phyloP scores from a whole-genome alignment of 768 basidiomycete genomes.

The Pseudohyphozyma bogoriensis region DNA sequence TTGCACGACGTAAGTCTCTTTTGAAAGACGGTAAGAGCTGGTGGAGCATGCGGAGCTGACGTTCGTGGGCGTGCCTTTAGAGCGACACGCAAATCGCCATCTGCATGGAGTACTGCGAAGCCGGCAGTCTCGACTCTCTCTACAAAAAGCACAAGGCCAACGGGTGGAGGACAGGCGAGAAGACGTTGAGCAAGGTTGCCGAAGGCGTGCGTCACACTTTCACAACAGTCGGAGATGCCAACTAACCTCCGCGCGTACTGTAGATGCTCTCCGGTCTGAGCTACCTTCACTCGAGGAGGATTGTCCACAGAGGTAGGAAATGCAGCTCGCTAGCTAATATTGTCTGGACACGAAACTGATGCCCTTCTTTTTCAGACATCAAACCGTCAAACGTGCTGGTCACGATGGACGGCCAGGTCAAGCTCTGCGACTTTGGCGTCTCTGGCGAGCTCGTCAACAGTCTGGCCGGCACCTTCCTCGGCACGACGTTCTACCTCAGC shows the following conservation, averaged over 20 bases:
- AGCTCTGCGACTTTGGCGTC: constrained; percentile 46
- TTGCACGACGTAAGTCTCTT: constrained; percentile 41
- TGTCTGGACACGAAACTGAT: neutral
- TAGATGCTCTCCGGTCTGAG: constrained; percentile 83
- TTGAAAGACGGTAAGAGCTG: constrained; percentile 47
- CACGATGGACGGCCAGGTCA: constrained; percentile 42
- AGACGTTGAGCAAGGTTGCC: constrained; percentile 79
- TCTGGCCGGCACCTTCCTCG: constrained; percentile 44
- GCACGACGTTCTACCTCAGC: constrained; percentile 48
- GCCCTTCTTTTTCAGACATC: constrained; percentile 37
- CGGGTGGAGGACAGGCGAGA: constrained; percentile 70
- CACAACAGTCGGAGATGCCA: neutral
- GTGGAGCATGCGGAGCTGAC: neutral
- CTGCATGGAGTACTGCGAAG: constrained; percentile 82
- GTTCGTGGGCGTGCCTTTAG: neutral
- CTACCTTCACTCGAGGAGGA: constrained; percentile 80
- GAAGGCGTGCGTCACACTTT: constrained; percentile 58
- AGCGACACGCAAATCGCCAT: constrained; percentile 78
- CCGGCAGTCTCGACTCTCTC: constrained; percentile 79
- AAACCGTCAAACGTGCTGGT: constrained; percentile 46
- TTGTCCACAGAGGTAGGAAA: constrained; percentile 65
- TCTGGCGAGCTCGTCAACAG: constrained; percentile 45
- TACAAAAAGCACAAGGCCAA: constrained; percentile 71
- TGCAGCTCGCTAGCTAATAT: neutral
- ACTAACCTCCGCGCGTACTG: no score